Evolutionary conservation across 192 early-diverging fungal species (phyloP).

Genomic region (Entrophospora sp.): DNA sequence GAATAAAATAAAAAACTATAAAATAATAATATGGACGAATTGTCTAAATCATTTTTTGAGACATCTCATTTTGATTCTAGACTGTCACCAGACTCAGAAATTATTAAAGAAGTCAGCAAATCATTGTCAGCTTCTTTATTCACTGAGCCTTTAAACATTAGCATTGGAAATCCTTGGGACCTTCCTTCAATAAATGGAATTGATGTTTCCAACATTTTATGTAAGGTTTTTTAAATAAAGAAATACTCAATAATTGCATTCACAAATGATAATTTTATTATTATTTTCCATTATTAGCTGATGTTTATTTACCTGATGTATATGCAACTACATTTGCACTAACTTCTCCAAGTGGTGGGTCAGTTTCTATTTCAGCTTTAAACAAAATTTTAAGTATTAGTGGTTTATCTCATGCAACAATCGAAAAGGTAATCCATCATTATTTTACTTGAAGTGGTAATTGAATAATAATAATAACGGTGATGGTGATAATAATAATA

Average conservation of each 20-base stretch:
- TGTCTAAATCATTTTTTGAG: slow-evolving; percentile 8
- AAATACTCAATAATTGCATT: background rate
- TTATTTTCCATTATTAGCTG: slow-evolving; percentile 26
- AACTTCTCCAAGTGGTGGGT: slow-evolving; percentile 34
- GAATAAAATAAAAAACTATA: too few species aligned
- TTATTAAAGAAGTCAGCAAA: background rate
- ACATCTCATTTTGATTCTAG: background rate
- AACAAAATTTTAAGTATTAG: slow-evolving; percentile 32
- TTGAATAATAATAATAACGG: too few species aligned
- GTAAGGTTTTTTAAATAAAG: background rate
- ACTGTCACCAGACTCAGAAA: background rate
- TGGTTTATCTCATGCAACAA: slow-evolving; percentile 30
- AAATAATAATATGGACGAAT: too few species aligned
- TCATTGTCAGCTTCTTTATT: background rate
- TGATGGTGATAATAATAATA: too few species aligned
- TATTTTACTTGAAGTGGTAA: background rate
- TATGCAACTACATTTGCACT: slow-evolving; percentile 39
- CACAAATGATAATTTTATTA: background rate
- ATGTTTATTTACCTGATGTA: slow-evolving; percentile 36
- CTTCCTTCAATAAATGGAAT: background rate
- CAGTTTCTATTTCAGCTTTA: slow-evolving; percentile 34
- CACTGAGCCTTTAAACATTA: background rate
- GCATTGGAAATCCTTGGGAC: slow-evolving; percentile 17
- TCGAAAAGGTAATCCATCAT: slow-evolving; percentile 35
- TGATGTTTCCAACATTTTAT: slow-evolving; percentile 3